Evolutionary conservation across 371 early-diverging fungal genomes (phyloP), one percentile per base, ranked within the genome.

Genomic region (Circinella umbellata): DNA sequence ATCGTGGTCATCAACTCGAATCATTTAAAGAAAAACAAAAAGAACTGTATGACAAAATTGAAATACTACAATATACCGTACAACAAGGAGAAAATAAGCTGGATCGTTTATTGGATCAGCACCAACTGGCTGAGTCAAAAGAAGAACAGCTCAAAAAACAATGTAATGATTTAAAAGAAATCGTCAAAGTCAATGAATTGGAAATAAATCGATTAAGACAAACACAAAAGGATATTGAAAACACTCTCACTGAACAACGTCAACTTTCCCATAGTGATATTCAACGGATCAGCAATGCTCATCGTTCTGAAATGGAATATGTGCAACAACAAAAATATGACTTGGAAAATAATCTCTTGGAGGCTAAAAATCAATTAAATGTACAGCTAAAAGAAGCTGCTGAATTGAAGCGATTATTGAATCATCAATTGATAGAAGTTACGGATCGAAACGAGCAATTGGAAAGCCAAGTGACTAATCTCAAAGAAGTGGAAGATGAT

Each of bases 61-160:
- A 82, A 79, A 53, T 77, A 71, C 8, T 77, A 63, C 35, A 78
- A 67, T 8, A 83, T 38, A 13, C 73, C 76, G 36, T 84, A 86
- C 11, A 79, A 46, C 14, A 80, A 46, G 36, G 69, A 20, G 42
- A 61, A 34, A 37, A 61, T 8, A 61, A 61, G 4, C 4, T 57
- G 7, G 57, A 18, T 7, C 34, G 34, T 2, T 11, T 34, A 27
- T 27, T 34, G 57, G 27, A 13, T n/a, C 27, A 27, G 20, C 5
- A 57, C 6, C n/a, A 27, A 7, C 7, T 27, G 27, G 57, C 57
- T 27, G n/a, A 27, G 34, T 27, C 57, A 34, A 57, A 27, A 9
- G 57, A 57, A 14, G 27, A 27, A 13, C 20, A 4, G 27, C 57
- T 57, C 27, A 57, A 57, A 34, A 18, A 57, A 34, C 20, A 57